Percentiles rank a stretch among this genome's conserved stretches.
Conservation (phyloP, 345 rosid species). For the Eutrema heterophyllum region DNA sequence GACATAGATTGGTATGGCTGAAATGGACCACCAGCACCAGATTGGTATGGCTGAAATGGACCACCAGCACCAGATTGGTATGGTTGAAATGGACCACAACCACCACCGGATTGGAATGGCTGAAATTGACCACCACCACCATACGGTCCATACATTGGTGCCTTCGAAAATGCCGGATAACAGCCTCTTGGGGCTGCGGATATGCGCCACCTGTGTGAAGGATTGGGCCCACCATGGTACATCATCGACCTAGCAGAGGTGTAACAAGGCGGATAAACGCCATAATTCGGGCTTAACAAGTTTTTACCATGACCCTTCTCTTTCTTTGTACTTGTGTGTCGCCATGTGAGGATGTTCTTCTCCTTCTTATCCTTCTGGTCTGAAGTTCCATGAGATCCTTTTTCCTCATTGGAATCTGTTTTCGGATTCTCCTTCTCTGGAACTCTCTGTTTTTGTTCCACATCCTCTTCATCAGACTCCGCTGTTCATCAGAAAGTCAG, state of each 20-base stretch:
- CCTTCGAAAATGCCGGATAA: neutral
- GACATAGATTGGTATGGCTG: slow-evolving; percentile 7
- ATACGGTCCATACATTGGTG: slow-evolving; percentile 6
- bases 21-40: neutral
- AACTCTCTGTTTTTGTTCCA: neutral
- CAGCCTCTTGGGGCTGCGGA: neutral
- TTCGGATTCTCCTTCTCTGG: slow-evolving; percentile 6
- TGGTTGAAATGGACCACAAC: neutral
- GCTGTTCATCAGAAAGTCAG: slow-evolving; percentile 20
- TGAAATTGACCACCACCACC: slow-evolving; percentile 2
- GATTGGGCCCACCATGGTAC: neutral
- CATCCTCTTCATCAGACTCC: neutral
- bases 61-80: neutral
- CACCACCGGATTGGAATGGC: neutral
- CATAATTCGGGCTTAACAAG: neutral
- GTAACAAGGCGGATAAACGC: neutral
- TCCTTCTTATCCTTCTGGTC: slow-evolving; percentile 5
- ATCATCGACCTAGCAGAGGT: neutral
- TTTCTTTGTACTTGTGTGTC: slow-evolving; percentile 18
- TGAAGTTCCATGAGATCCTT: neutral
- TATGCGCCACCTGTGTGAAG: slow-evolving; percentile 8
- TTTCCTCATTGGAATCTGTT: slow-evolving; percentile 1
- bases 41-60: neutral
- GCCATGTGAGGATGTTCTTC: slow-evolving; percentile 15
- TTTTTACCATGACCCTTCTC: neutral